These are phyloP conservation scores for Polyporus tsugae DNA, from an alignment of 1,284 basidiomycete species.

Conservation along the genomic window DNA sequence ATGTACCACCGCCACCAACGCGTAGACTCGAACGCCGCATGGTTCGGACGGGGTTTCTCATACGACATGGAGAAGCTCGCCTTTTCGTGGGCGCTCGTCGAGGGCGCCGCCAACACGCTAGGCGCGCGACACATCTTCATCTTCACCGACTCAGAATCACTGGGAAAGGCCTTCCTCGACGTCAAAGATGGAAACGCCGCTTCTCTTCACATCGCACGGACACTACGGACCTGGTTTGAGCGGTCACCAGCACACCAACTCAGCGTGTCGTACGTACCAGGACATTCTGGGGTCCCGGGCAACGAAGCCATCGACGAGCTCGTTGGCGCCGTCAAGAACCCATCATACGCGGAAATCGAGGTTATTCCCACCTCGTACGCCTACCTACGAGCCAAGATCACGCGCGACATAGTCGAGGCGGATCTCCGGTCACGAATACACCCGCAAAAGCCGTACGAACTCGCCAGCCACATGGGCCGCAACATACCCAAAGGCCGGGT, in stretches of 20 bases:
- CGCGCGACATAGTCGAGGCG: no score
- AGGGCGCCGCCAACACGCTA: neutral
- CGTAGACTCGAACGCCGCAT: neutral
- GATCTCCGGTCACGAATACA: no score
- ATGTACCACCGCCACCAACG: neutral
- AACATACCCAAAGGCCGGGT: no score
- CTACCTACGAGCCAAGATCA: no score
- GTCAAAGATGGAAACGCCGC: neutral
- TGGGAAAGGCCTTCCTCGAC: neutral
- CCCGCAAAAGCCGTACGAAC: no score
- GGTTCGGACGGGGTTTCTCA: neutral
- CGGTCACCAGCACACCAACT: neutral
- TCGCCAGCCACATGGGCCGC: no score
- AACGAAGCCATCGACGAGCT: no score
- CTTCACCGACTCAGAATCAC: neutral
- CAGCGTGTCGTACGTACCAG: neutral
- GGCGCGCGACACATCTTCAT: no score
- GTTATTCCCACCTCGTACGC: no score
- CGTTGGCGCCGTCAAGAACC: no score
- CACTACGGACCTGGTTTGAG: neutral
- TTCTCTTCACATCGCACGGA: neutral
- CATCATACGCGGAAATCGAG: no score
- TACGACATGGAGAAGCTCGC: neutral
- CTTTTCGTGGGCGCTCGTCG: neutral
- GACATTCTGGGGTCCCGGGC: no score